These are phyloP conservation scores for Basipetospora chlamydospora DNA, from an alignment of 2,329 filamentous ascomycete genomes.

Conservation along the genomic window DNA sequence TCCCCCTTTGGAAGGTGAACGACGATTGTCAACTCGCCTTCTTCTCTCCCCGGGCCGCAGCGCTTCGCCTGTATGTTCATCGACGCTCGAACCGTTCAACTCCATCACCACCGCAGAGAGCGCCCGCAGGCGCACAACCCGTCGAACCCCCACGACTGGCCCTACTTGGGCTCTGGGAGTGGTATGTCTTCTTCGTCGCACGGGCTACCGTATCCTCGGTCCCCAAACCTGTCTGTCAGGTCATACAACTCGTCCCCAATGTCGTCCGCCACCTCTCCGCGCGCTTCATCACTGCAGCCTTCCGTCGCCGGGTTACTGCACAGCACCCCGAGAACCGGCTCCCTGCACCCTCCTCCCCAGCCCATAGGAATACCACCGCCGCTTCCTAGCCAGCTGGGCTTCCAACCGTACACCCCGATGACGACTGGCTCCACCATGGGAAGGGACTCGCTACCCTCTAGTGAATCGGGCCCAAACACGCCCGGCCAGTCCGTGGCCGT, in stretches of 20 bases:
- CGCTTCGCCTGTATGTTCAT: too few relatives aligned
- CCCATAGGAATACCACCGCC: slow-evolving; percentile 17
- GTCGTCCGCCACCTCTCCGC: neutral
- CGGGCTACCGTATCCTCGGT: neutral
- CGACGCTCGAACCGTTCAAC: too few relatives aligned
- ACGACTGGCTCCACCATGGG: slow-evolving; percentile 34
- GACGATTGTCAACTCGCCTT: too few relatives aligned
- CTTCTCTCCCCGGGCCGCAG: too few relatives aligned
- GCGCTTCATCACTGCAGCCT: neutral
- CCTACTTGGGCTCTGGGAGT: too few relatives aligned
- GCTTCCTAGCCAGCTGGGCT: slow-evolving; percentile 20
- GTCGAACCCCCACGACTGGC: too few relatives aligned
- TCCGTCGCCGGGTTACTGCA: neutral
- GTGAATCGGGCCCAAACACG: slow-evolving; percentile 40
- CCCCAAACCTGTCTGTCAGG: neutral
- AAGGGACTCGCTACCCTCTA: slow-evolving; percentile 46
- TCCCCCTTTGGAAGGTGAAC: too few relatives aligned
- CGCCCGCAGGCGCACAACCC: too few relatives aligned
- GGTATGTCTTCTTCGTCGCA: neutral
- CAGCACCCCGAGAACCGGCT: slow-evolving; percentile 1
- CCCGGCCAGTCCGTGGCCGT: slow-evolving; percentile 29
- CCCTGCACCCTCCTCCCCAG: slow-evolving; percentile 24
- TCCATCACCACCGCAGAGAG: too few relatives aligned
- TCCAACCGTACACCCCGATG: slow-evolving; percentile 39
- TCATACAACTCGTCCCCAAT: neutral